Base-by-base conservation (phyloP, 2,329 filamentous ascomycete genomes). In the Claviceps africana region DNA sequence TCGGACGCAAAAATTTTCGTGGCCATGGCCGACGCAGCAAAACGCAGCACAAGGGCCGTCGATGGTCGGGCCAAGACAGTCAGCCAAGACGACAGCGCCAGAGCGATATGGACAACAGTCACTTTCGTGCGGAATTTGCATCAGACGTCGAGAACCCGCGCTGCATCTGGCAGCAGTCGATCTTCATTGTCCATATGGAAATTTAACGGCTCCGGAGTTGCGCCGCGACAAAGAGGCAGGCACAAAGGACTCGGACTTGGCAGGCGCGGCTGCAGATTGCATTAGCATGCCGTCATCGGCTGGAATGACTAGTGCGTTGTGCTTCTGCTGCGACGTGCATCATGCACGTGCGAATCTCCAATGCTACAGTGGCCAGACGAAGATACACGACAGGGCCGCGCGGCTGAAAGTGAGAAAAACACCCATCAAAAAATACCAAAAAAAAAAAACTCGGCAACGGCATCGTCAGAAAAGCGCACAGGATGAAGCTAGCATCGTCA, bases 201-300 rank as follows among this genome's bases (percentile, higher is more conserved):
- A 47, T 50, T 33, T n/a, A 4, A 5, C 44, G 4, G 28, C 17
- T 15, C 22, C 28, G 13, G 17, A 13, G 44, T 47, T 47, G 10
- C 28, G 28, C 17, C 25, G 28, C 37, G 47, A 21, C 17, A 8
- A 28, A 19, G 9, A 22, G n/a, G 19, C 25, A 31, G 15, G 31
- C 21, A 37, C 17, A 17, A 35, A 11, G 6, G 13, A 17, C 31
- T 28, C 15, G n/a, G 25, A 2, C 19, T 53, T 37, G 33, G 15
- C 30, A 30, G 35, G 31, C 35, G 47, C 33, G 42, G 35, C n/a
- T 25, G 43, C 30, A 21, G 35, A 21, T 48, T 35, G 25, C 50
- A 50, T 52, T 22, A 54, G n/a, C 15, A 11, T 13, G n/a, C 42
- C 31, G 43, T 50, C 22, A 54, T 54, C 47, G 53, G 53, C 28